Percentiles rank a stretch among this genome's conserved stretches.
These are phyloP conservation scores for Polygonum maritimum DNA, from an alignment of 148 eudicot genomes.

Conservation along the genomic window DNA sequence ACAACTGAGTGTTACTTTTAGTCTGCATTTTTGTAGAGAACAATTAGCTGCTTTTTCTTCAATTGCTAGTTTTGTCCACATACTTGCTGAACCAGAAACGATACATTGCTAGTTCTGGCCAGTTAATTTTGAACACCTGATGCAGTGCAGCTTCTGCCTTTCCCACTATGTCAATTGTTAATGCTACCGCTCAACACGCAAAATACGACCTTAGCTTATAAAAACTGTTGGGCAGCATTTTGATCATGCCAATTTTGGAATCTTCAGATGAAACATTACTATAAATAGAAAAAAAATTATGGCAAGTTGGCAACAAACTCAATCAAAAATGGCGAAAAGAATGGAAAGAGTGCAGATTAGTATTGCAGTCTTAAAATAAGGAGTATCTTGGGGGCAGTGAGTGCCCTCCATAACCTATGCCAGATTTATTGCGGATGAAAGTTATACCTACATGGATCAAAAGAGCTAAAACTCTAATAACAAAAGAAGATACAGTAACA, in stretches of 20 bases:
- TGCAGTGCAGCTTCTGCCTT: not conserved
- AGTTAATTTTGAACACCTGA: not conserved
- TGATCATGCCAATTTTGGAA: not conserved
- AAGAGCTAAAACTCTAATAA: not conserved
- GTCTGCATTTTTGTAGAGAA: not conserved
- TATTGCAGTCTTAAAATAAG: not conserved
- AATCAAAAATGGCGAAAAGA: not conserved
- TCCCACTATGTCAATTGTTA: no score
- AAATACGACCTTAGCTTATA: not conserved
- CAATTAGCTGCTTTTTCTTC: not conserved
- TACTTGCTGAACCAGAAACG: not conserved
- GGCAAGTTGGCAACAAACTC: not conserved
- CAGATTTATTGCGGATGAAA: not conserved
- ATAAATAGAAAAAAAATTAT: no score
- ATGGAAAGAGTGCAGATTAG: not conserved
- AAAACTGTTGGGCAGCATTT: not conserved
- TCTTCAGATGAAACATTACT: not conserved
- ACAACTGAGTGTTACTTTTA: not conserved
- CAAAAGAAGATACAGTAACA: not conserved
- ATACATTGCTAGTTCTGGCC: no score
- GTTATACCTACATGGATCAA: not conserved
- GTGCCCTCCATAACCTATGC: not conserved
- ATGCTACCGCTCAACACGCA: no score
- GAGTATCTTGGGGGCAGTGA: not conserved
- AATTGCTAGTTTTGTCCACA: not conserved